Conservation (phyloP, 2,329 filamentous ascomycete species). For the Didymella segeticola region DNA sequence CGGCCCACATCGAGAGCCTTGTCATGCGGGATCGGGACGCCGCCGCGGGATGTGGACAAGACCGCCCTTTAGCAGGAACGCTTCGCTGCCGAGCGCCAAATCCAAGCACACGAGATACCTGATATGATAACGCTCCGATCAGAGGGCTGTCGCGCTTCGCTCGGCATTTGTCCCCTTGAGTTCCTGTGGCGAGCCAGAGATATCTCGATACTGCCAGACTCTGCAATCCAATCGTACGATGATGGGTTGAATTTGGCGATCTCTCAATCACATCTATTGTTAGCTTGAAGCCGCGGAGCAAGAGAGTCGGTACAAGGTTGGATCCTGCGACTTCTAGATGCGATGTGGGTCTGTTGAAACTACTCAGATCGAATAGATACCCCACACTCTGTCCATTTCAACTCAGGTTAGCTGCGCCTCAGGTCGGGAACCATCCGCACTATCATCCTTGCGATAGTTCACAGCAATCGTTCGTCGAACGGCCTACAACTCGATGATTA, state of each 20-base stretch:
- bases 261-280: not conserved
- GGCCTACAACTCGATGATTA: not conserved
- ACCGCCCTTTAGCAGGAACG: conserved; percentile 8
- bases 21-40: conserved; percentile 15
- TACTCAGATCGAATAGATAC: not conserved
- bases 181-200: not conserved
- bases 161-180: not conserved
- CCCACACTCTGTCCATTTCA: not conserved
- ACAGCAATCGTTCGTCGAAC: not conserved
- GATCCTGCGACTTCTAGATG: not conserved
- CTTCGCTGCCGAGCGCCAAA: not conserved
- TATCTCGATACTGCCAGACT: not conserved
- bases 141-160: too few species aligned
- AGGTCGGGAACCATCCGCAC: not conserved
- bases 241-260: not conserved
- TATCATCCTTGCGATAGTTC: too few species aligned
- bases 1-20: conserved; percentile 6
- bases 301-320: not conserved
- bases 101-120: not conserved
- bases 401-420: not conserved
- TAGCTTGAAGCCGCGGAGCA: not conserved
- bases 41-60: conserved; percentile 4
- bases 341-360: not conserved
- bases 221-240: not conserved
- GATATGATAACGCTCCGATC: not conserved